phyloP scores from a whole-genome alignment of 169 alveolate genomes.

The Ichthyophthirius multifiliis region DNA sequence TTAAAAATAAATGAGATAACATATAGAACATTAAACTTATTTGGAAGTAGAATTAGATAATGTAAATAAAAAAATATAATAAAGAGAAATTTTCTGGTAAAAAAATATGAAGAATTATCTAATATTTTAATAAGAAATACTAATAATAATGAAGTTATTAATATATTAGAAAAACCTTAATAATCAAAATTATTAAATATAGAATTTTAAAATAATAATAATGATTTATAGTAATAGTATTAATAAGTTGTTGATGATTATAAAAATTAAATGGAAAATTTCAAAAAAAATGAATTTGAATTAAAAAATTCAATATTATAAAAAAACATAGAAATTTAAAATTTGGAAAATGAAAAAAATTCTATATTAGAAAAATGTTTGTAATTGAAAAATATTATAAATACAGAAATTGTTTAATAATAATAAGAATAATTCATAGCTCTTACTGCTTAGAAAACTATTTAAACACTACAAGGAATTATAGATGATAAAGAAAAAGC shows the following conservation, averaged over 20 bases:
- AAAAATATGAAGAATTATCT: neutral
- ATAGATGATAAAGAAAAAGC: constrained; percentile 33
- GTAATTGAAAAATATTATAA: constrained; percentile 11
- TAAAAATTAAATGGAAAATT: neutral
- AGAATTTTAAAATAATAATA: neutral
- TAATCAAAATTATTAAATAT: neutral
- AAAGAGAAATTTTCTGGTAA: constrained; percentile 43
- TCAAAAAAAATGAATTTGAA: too few relatives aligned
- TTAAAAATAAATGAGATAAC: constrained; percentile 24
- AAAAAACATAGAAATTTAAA: too few relatives aligned
- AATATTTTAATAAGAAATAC: neutral
- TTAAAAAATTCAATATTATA: too few relatives aligned
- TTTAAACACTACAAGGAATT: constrained; percentile 12
- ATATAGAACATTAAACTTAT: constrained; percentile 15
- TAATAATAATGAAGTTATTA: neutral
- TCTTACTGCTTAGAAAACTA: constrained; percentile 5
- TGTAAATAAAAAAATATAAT: constrained; percentile 13
- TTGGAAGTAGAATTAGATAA: constrained; percentile 23
- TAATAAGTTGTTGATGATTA: neutral
- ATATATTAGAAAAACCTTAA: neutral
- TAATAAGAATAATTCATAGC: too few relatives aligned
- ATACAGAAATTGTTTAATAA: too few relatives aligned
- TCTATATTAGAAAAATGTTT: too few relatives aligned
- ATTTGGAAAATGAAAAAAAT: too few relatives aligned
- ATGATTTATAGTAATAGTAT: neutral